Percentiles rank a stretch among this genome's conserved stretches.
Conservation (phyloP, 1,139 yeast species). For the Scheffersomyces insectosa region DNA sequence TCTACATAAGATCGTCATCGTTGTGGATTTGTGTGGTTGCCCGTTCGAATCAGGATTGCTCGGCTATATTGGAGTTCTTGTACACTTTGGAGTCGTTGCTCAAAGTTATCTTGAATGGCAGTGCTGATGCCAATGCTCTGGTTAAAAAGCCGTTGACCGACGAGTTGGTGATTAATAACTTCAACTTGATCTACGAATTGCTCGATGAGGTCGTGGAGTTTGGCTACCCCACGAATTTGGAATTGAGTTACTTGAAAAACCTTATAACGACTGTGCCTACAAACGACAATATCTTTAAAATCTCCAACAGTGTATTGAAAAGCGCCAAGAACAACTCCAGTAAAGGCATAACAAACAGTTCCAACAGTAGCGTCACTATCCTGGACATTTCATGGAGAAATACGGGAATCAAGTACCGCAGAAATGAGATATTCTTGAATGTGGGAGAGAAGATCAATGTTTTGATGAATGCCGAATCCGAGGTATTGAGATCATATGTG, state of each 20-base stretch:
- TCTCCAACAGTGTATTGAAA: constrained; percentile 6
- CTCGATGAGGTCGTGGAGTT: constrained; percentile 77
- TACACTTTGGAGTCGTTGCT: constrained; percentile 57
- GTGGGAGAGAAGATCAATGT: constrained; percentile 76
- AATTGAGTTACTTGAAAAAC: constrained; percentile 38
- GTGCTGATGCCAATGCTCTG: constrained; percentile 8
- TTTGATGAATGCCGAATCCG: constrained; percentile 59
- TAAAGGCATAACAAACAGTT: neutral
- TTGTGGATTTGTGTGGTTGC: constrained; percentile 87
- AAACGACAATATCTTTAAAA: constrained; percentile 26
- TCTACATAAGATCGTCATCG: constrained; percentile 69
- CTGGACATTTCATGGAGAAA: constrained; percentile 62
- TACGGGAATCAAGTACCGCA: constrained; percentile 70
- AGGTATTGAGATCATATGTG: constrained; percentile 68
- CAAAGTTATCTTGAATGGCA: constrained; percentile 22
- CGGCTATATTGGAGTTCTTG: constrained; percentile 75
- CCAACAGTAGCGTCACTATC: constrained; percentile 2
- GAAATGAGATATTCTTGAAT: constrained; percentile 78
- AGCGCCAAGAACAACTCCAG: constrained; percentile 1
- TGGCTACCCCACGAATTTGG: constrained; percentile 81
- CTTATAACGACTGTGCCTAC: constrained; percentile 22
- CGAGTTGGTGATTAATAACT: constrained; percentile 48
- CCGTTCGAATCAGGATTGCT: constrained; percentile 84
- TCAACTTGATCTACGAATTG: constrained; percentile 69
- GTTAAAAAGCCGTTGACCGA: constrained; percentile 22